phyloP scores from a whole-genome alignment of 129 eudicot genomes.

The Arctium lappa region DNA sequence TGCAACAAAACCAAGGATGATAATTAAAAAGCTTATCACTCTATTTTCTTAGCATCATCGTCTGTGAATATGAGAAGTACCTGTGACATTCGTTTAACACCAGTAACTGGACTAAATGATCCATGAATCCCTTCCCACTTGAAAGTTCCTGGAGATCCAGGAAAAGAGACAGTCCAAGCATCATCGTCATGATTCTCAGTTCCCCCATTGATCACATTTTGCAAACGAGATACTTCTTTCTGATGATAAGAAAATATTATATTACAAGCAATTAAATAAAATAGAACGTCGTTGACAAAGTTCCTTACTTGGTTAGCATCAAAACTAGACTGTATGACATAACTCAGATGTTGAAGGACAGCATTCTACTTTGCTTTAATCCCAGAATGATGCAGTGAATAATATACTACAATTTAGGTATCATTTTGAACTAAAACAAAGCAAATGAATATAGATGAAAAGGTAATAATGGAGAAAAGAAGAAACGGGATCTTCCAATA shows the following conservation, averaged over 20 bases:
- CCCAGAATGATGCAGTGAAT: no score
- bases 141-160: constrained; percentile 84
- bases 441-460: no score
- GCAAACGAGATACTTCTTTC: constrained; percentile 88
- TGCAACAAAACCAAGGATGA: not conserved
- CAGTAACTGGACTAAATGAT: constrained; percentile 65
- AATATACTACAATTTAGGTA: no score
- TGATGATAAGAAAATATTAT: constrained; percentile 25
- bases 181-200: constrained; percentile 58
- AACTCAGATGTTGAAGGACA: no score
- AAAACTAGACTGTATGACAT: no score
- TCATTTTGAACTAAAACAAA: no score
- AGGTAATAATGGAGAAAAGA: no score
- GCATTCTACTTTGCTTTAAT: no score
- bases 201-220: constrained; percentile 71
- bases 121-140: constrained; percentile 87
- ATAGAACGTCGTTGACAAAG: not conserved
- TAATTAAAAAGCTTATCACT: not conserved
- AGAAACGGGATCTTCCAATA: no score
- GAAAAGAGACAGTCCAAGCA: constrained; percentile 46
- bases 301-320: not conserved
- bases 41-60: not conserved
- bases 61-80: constrained; percentile 32
- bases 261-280: not conserved
- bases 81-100: constrained; percentile 67